Percentiles rank a stretch among this genome's conserved stretches.
phyloP scores from a whole-genome alignment of 1,284 basidiomycete genomes.

The Trametes versicolor region DNA sequence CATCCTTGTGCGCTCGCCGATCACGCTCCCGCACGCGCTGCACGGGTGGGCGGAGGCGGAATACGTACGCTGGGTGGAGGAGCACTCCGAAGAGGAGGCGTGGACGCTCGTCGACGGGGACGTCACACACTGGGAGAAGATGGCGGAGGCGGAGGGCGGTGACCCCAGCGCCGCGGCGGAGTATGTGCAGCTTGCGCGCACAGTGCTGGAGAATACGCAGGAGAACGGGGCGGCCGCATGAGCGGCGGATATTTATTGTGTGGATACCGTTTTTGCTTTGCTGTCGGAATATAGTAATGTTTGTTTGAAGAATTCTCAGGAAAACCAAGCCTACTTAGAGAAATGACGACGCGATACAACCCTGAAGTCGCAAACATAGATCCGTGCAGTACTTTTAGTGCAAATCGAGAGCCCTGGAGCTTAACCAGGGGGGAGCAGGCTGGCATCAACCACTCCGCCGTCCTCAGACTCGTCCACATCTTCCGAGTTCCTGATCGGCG shows the following conservation, averaged over 20 bases:
- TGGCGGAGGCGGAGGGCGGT: slow-evolving; percentile 60
- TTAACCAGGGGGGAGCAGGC: slow-evolving; percentile 91
- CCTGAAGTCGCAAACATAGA: slow-evolving; percentile 14
- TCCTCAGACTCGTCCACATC: slow-evolving; percentile 64
- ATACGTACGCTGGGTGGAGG: slow-evolving; percentile 89
- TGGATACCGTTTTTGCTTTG: background rate
- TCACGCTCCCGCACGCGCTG: slow-evolving; percentile 85
- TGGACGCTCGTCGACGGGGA: slow-evolving; percentile 77
- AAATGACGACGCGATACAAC: slow-evolving; percentile 2
- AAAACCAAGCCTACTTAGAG: background rate
- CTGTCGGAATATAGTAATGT: background rate
- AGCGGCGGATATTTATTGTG: background rate
- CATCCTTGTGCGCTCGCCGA: slow-evolving; percentile 88
- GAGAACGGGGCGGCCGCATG: slow-evolving; percentile 8
- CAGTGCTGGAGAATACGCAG: slow-evolving; percentile 57
- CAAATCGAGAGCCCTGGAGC: background rate
- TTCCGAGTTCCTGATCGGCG: slow-evolving; percentile 80
- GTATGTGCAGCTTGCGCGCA: slow-evolving; percentile 72
- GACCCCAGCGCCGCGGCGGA: slow-evolving; percentile 56
- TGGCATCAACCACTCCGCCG: slow-evolving; percentile 78
- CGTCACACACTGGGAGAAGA: slow-evolving; percentile 77
- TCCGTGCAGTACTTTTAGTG: slow-evolving; percentile 24
- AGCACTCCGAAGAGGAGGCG: slow-evolving; percentile 78
- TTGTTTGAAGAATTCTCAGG: background rate
- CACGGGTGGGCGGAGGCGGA: slow-evolving; percentile 94